Percentiles rank a stretch among this genome's conserved stretches.
These are phyloP conservation scores for Fusarium sp. DNA, from an alignment of 2,329 filamentous ascomycete species.

Conservation along the genomic window DNA sequence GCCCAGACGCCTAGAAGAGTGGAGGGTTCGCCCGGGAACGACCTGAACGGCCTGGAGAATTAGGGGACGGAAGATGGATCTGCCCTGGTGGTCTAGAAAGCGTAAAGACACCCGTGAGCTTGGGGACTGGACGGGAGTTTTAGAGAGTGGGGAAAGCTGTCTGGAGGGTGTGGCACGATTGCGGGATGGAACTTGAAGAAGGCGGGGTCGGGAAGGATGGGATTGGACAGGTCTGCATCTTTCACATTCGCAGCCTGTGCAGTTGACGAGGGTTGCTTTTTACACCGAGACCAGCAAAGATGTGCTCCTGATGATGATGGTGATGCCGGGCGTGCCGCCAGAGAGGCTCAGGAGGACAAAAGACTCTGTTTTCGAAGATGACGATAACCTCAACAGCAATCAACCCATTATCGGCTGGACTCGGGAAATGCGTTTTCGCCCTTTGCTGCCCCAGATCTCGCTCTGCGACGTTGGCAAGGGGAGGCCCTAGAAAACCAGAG, in stretches of 20 bases:
- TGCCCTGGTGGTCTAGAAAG: conserved; percentile 11
- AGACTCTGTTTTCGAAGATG: neutral
- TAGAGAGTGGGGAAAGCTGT: conserved; percentile 16
- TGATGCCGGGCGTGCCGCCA: neutral
- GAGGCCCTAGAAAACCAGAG: neutral
- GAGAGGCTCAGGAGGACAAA: neutral
- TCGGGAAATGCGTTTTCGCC: conserved; percentile 22
- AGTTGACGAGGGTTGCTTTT: conserved; percentile 8
- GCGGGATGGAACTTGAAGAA: conserved; percentile 33
- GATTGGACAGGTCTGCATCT: conserved; percentile 18
- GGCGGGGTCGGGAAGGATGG: conserved; percentile 31
- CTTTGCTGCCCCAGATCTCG: conserved; percentile 19
- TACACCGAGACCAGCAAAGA: conserved; percentile 9
- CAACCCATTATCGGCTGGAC: conserved; percentile 32
- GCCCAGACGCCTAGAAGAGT: conserved; percentile 17
- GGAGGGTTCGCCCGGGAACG: conserved; percentile 15
- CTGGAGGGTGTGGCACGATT: conserved; percentile 31
- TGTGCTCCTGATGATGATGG: neutral
- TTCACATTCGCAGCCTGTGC: conserved; percentile 1
- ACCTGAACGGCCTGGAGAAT: conserved; percentile 1
- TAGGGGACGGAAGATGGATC: neutral
- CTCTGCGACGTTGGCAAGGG: neutral
- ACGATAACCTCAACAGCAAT: conserved; percentile 2
- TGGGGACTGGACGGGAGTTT: neutral
- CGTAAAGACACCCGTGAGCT: conserved; percentile 11